A percentile compares a stretch with the other conserved stretches of the same genome.
These are phyloP conservation scores for Xylaria sp. DNA, from an alignment of 2,329 filamentous ascomycete species.

Conservation along the genomic window DNA sequence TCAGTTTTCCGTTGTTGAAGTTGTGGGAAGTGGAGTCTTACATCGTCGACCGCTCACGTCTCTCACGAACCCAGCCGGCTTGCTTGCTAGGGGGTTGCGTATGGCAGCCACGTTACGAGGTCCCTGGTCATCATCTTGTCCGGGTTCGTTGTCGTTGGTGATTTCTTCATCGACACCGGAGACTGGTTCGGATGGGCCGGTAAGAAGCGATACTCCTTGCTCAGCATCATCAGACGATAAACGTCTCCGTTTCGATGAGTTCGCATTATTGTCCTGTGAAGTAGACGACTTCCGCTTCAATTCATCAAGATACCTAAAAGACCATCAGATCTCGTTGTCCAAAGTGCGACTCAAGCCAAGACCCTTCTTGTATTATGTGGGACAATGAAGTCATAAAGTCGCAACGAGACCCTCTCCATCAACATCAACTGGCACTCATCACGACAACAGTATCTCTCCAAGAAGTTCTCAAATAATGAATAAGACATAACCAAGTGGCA, in stretches of 20 bases:
- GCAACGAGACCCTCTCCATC: not conserved
- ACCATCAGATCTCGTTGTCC: no score
- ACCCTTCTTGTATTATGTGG: not conserved
- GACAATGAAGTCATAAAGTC: not conserved
- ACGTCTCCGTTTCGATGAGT: not conserved
- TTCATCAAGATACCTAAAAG: constrained; percentile 4
- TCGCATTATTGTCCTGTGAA: not conserved
- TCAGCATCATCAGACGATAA: not conserved
- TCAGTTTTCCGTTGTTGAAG: not conserved
- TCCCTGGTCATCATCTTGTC: not conserved
- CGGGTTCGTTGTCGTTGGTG: not conserved
- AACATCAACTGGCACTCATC: not conserved
- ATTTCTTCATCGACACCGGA: not conserved
- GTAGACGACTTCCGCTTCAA: constrained; percentile 5
- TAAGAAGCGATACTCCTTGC: not conserved
- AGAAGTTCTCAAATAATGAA: not conserved
- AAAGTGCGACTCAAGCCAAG: not conserved
- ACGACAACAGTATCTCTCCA: not conserved
- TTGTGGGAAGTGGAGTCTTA: not conserved
- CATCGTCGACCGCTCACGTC: not conserved
- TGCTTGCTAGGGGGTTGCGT: constrained; percentile 6
- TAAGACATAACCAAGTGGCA: no score
- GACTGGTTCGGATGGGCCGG: not conserved
- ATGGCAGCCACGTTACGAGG: not conserved
- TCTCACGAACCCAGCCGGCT: constrained; percentile 1